Percentiles rank a stretch among this genome's conserved stretches.
Evolutionary conservation across 192 early-diverging fungal species (phyloP).

Genomic region (Backusella morwellensis): DNA sequence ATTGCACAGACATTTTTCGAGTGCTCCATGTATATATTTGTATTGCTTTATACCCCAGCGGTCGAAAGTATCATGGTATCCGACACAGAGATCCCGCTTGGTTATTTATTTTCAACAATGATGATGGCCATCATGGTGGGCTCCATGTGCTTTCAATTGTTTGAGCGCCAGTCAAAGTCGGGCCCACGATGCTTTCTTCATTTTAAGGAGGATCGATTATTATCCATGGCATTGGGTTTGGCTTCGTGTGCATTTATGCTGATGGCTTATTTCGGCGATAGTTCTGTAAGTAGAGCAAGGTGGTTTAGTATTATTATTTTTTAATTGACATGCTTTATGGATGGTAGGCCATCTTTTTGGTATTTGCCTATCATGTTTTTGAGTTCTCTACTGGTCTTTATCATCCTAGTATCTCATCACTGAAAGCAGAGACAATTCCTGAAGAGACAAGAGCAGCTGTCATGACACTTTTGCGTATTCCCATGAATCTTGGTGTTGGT

Average conservation of each 20-base stretch:
- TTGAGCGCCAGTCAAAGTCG: constrained; percentile 25
- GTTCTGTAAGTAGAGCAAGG: not conserved
- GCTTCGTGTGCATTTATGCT: constrained; percentile 41
- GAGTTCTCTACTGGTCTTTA: constrained; percentile 59
- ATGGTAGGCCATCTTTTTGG: constrained; percentile 4
- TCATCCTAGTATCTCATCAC: constrained; percentile 50
- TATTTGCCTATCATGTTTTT: constrained; percentile 49
- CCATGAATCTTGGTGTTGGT: constrained; percentile 58
- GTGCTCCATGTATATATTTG: constrained; percentile 65
- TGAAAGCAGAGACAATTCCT: constrained; percentile 52
- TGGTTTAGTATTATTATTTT: not conserved
- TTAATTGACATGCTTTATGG: not conserved
- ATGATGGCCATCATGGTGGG: constrained; percentile 57
- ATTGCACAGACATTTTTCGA: constrained; percentile 61
- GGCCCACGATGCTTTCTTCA: not conserved
- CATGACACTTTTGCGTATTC: constrained; percentile 60
- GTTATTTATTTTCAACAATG: constrained; percentile 52
- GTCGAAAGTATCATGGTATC: constrained; percentile 35
- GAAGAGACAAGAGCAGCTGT: constrained; percentile 56
- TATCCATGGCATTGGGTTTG: constrained; percentile 38
- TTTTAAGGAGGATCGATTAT: constrained; percentile 12
- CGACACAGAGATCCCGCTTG: constrained; percentile 35
- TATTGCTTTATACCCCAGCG: constrained; percentile 57
- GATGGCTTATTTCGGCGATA: constrained; percentile 25
- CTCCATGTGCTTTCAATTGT: constrained; percentile 41